Evolutionary conservation across 2,329 filamentous ascomycete species (phyloP).

Genomic region (Neopestalotiopsis sp.): DNA sequence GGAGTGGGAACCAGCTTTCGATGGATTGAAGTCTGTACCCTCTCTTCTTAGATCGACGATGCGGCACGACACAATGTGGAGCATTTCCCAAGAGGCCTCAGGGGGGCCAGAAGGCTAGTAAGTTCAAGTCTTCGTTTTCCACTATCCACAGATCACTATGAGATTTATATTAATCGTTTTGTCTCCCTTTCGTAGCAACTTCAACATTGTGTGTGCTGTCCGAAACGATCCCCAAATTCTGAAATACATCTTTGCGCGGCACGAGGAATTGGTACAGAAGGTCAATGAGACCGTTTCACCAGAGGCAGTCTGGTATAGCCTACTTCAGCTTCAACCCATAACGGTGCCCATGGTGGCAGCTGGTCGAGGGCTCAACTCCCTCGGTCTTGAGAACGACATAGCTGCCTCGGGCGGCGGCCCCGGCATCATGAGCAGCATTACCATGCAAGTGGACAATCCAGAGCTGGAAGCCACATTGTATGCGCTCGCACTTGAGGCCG

Average conservation of each 20-base stretch:
- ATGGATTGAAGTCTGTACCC: constrained; percentile 18
- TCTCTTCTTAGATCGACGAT: constrained; percentile 11
- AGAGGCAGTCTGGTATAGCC: constrained; percentile 35
- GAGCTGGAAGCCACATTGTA: constrained; percentile 32
- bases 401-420: constrained; percentile 28
- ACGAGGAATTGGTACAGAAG: constrained; percentile 40
- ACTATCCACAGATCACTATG: not conserved
- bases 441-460: constrained; percentile 35
- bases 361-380: constrained; percentile 43
- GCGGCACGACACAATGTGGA: constrained; percentile 16
- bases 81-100: constrained; percentile 17
- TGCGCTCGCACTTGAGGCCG: constrained; percentile 33
- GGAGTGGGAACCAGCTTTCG: constrained; percentile 19
- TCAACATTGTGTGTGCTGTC: constrained; percentile 21
- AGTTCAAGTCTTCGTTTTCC: not conserved
- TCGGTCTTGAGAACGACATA: constrained; percentile 39
- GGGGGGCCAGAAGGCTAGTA: not conserved
- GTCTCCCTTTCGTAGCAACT: not conserved
- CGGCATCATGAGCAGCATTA: constrained; percentile 33
- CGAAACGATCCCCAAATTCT: constrained; percentile 33
- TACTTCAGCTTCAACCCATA: constrained; percentile 41
- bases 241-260: constrained; percentile 41
- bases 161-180: not conserved
- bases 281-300: constrained; percentile 30
- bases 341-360: constrained; percentile 39